These are phyloP conservation scores for Sparassis latifolia DNA, from an alignment of 1,284 basidiomycete species.

Conservation along the genomic window DNA sequence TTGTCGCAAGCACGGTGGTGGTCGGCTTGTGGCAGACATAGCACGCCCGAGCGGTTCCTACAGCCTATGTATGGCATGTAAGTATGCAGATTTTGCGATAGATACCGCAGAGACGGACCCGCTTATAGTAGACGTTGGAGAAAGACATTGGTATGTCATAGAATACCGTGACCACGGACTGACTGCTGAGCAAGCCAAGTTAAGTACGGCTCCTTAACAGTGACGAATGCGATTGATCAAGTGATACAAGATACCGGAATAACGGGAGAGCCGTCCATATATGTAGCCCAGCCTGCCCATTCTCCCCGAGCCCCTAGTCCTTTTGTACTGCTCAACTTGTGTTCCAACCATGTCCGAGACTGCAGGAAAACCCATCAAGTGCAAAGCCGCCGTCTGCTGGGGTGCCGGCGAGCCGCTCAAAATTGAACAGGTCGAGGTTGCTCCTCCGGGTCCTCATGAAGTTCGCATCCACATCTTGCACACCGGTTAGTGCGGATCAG, in stretches of 20 bases:
- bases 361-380: slow-evolving; percentile 74
- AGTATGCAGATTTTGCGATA: slow-evolving; percentile 2
- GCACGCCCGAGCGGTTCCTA: slow-evolving; percentile 63
- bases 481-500: slow-evolving; percentile 54
- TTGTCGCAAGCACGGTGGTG: slow-evolving; percentile 66
- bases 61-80: slow-evolving; percentile 37
- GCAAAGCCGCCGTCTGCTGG: slow-evolving; percentile 97
- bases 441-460: slow-evolving; percentile 85
- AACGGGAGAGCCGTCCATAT: slow-evolving; percentile 9
- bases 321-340: slow-evolving; percentile 2
- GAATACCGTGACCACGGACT: neutral
- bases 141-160: slow-evolving; percentile 47
- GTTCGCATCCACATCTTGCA: slow-evolving; percentile 91
- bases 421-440: slow-evolving; percentile 91
- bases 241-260: slow-evolving; percentile 16
- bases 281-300: no score
- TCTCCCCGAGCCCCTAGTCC: no score
- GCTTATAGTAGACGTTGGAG: slow-evolving; percentile 74
- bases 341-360: slow-evolving; percentile 55
- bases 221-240: slow-evolving; percentile 15
- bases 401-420: slow-evolving; percentile 85
- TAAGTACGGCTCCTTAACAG: slow-evolving; percentile 2
- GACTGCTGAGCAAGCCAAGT: slow-evolving; percentile 1
- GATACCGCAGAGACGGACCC: slow-evolving; percentile 49
- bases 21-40: slow-evolving; percentile 72